Evolutionary conservation across 140 eudicot genomes (phyloP).

Genomic region (Oenanthe javanica): DNA sequence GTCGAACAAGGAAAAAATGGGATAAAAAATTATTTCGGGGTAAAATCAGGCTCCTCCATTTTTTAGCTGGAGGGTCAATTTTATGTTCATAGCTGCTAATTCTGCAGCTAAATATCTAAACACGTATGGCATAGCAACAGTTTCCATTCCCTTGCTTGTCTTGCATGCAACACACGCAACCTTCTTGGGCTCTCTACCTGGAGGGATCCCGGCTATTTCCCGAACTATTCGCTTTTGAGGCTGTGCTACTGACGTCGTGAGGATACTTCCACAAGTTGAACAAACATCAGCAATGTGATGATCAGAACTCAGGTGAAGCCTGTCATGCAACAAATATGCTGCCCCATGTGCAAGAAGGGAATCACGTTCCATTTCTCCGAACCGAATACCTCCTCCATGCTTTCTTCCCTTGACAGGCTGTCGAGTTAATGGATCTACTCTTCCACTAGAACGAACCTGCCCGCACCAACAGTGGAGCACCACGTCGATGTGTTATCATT

Average conservation of each 20-base stretch:
- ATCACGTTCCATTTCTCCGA: slow-evolving; percentile 99
- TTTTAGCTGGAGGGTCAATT: slow-evolving; percentile 59
- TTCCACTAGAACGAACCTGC: slow-evolving; percentile 89
- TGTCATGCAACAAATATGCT: slow-evolving; percentile 77
- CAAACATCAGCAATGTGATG: slow-evolving; percentile 89
- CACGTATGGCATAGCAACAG: slow-evolving; percentile 94
- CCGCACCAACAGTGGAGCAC: not conserved
- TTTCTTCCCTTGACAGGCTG: slow-evolving; percentile 96
- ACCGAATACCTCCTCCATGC: slow-evolving; percentile 90
- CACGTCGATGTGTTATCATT: not conserved
- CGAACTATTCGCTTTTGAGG: slow-evolving; percentile 36
- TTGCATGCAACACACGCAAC: slow-evolving; percentile 66
- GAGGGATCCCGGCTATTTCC: slow-evolving; percentile 61
- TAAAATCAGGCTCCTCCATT: slow-evolving; percentile 44
- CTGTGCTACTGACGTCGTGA: slow-evolving; percentile 54
- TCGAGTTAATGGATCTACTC: slow-evolving; percentile 73
- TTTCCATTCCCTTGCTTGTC: slow-evolving; percentile 87
- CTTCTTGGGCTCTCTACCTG: slow-evolving; percentile 63
- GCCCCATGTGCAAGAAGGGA: slow-evolving; percentile 97
- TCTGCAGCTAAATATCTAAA: slow-evolving; percentile 87
- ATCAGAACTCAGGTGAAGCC: slow-evolving; percentile 85
- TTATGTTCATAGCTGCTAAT: slow-evolving; percentile 89
- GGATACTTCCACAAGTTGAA: slow-evolving; percentile 83
- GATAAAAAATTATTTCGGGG: not conserved
- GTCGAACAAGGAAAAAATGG: not conserved